Conservation (phyloP, 2,329 filamentous ascomycete species). For the Cercospora zeina region DNA sequence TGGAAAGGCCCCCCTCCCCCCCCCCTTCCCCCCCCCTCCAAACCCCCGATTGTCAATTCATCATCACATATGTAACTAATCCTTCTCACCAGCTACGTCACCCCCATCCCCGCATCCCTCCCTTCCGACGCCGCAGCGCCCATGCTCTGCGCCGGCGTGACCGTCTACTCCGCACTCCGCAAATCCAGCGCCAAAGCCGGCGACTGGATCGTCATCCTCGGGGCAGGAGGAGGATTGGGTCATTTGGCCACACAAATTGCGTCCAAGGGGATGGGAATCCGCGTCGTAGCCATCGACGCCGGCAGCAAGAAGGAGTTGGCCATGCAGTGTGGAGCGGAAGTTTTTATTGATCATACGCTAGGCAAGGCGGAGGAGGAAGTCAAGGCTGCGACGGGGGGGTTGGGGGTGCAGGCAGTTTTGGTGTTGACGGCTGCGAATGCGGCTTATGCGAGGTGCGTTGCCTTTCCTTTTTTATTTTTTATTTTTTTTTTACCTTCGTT, state of each 20-base stretch:
- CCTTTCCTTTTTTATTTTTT: background rate
- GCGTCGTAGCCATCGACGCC: slow-evolving; percentile 66
- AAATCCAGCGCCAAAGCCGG: slow-evolving; percentile 61
- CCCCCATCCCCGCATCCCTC: slow-evolving; percentile 64
- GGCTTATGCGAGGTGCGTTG: slow-evolving; percentile 45
- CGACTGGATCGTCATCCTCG: slow-evolving; percentile 59
- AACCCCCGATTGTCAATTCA: too few species aligned
- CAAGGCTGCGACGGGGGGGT: slow-evolving; percentile 56
- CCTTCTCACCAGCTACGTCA: slow-evolving; percentile 57
- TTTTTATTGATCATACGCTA: slow-evolving; percentile 64
- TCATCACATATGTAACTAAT: too few species aligned
- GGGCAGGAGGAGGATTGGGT: slow-evolving; percentile 42
- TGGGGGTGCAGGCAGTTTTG: slow-evolving; percentile 62
- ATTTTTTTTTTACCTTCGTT: background rate
- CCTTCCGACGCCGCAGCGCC: slow-evolving; percentile 63
- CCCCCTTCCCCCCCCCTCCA: too few species aligned
- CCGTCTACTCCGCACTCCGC: slow-evolving; percentile 65
- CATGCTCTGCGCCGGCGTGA: slow-evolving; percentile 67
- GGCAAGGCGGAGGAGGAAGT: slow-evolving; percentile 58
- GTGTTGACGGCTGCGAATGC: slow-evolving; percentile 54
- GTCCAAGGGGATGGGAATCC: slow-evolving; percentile 60
- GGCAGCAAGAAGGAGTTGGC: slow-evolving; percentile 64
- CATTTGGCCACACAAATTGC: slow-evolving; percentile 65
- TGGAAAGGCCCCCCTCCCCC: too few species aligned
- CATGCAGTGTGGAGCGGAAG: slow-evolving; percentile 62